These are phyloP conservation scores for Nicotiana paniculata DNA, from an alignment of 257 asterid genomes.

Conservation along the genomic window DNA sequence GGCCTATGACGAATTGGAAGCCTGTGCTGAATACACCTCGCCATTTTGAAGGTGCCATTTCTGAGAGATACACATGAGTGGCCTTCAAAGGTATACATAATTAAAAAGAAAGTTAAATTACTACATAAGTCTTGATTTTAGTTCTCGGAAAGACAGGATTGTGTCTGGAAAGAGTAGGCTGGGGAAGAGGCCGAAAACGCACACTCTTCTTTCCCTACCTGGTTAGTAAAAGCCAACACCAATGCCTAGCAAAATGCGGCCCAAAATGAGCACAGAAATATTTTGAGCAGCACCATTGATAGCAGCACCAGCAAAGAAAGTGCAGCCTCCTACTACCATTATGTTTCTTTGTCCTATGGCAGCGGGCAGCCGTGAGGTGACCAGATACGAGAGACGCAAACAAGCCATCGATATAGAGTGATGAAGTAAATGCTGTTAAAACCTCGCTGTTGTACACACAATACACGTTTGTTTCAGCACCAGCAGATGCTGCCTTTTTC, in stretches of 20 bases:
- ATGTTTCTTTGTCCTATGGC: slow-evolving; percentile 10
- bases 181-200: too few species aligned
- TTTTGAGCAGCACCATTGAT: slow-evolving; percentile 3
- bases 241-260: slow-evolving; percentile 17
- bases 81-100: not conserved
- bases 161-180: too few species aligned
- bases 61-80: not conserved
- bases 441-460: slow-evolving; percentile 16
- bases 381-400: slow-evolving; percentile 11
- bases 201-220: not conserved
- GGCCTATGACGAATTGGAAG: too few species aligned
- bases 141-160: too few species aligned
- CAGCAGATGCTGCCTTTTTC: not conserved
- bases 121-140: not conserved
- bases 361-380: not conserved
- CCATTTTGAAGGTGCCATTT: too few species aligned
- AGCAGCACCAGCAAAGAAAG: slow-evolving; percentile 13
- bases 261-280: slow-evolving; percentile 17
- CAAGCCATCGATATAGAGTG: slow-evolving; percentile 13
- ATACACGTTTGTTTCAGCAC: not conserved
- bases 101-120: too few species aligned
- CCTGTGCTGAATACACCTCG: too few species aligned
- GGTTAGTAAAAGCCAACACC: slow-evolving; percentile 23
- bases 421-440: slow-evolving; percentile 18
- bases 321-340: slow-evolving; percentile 18